phyloP scores from a whole-genome alignment of 2,329 filamentous ascomycete genomes.

The Fusarium kyushuense region DNA sequence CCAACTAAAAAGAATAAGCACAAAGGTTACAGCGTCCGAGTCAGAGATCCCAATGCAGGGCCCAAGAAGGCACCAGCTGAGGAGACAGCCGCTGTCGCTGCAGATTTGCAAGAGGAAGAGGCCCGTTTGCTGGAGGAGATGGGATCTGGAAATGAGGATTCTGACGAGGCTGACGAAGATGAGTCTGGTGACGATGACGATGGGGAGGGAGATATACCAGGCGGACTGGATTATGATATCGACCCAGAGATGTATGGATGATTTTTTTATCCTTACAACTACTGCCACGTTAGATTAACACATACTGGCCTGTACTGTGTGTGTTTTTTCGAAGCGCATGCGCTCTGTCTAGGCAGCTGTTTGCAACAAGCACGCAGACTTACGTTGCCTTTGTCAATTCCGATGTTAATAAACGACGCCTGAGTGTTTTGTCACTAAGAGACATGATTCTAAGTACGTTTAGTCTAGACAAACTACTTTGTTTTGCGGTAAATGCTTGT shows the following conservation, averaged over 20 bases:
- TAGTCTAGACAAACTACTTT: neutral
- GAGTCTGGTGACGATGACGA: constrained; percentile 47
- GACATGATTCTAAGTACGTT: neutral
- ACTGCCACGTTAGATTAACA: neutral
- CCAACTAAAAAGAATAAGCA: constrained; percentile 54
- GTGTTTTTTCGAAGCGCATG: neutral
- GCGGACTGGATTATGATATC: constrained; percentile 5
- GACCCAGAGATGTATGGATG: constrained; percentile 6
- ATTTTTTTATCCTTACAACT: neutral
- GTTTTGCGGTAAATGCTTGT: neutral
- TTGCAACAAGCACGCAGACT: neutral
- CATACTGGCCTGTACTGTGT: neutral
- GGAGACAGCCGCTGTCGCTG: constrained; percentile 23
- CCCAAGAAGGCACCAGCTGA: constrained; percentile 34
- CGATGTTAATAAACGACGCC: neutral
- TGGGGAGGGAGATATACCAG: constrained; percentile 32
- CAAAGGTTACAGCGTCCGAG: constrained; percentile 52
- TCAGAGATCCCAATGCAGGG: constrained; percentile 44
- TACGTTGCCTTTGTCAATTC: neutral
- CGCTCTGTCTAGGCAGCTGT: too few species aligned
- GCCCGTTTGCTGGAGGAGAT: constrained; percentile 41
- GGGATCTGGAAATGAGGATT: constrained; percentile 46
- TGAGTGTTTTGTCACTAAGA: neutral
- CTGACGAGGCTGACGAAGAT: constrained; percentile 49
- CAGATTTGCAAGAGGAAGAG: constrained; percentile 45